Base-by-base conservation (phyloP, 257 asterid species). In the Solanum sejunctum region DNA sequence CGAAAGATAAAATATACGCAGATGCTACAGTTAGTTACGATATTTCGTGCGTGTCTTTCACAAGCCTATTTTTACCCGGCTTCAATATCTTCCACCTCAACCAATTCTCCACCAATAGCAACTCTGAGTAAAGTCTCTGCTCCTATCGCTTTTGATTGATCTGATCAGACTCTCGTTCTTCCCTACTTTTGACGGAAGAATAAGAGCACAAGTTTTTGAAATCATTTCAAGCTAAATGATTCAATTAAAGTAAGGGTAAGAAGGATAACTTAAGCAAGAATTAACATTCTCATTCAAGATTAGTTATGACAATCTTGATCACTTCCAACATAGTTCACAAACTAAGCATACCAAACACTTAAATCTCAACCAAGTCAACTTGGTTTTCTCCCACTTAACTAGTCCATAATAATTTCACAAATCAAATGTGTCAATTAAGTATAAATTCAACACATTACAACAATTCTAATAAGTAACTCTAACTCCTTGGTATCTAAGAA, bases 401-500 rank as follows among this genome's bases (percentile, higher is more conserved):
- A 47, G n/a, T 47, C 13, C 82, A 77, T 51, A 77, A 51, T 77
- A 47, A 77, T 51, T 11, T 77, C 43, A 77, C 16, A 49, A 45
- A 26, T 51, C 16, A 77, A 49, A 75, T 75, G 5, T 75, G 23
- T 21, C 43, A 75, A 75, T 49, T 13, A 23, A 73, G 81, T 75
- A 47, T 47, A 21, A 16, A 1, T 15, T 26, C 13, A 28, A 61
- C 43, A 64, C 28, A 17, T 23, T 7, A n/a, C n/a, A 73, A 73
- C 13, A 75, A 49, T 8, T 21, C 51, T 67, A 87, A 64, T 93
- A 93, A 21, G 97, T 96, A 45, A 92, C 97, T 80, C 95, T 88
- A 80, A 96, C 99, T 8, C 99, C 99, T 83, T 93, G 98, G 89
- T 96, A 95, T 88, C 95, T 93, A 43, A 96, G 93, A 82, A 96